These are phyloP conservation scores for slime mould (Dictyostelium discoideum) DNA, from an alignment of 78 protist genomes.

Conservation along the genomic window DNA sequence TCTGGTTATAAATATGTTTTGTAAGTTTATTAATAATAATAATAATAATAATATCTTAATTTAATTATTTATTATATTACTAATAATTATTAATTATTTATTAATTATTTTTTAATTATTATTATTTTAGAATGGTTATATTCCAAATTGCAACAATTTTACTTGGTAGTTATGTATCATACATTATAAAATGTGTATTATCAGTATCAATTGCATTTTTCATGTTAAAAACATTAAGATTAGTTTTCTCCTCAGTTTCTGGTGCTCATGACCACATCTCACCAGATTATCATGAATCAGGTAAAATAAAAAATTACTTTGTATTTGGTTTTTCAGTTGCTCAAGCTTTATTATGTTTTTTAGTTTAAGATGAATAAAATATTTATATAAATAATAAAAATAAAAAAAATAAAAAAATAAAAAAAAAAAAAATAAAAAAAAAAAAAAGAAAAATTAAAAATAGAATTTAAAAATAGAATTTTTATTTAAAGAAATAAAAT, in stretches of 20 bases:
- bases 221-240: slow-evolving; percentile 50
- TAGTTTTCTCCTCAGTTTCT: slow-evolving; percentile 23
- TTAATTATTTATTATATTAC: not conserved
- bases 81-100: not conserved
- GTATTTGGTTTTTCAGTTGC: slow-evolving; percentile 28
- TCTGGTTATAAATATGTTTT: slow-evolving; percentile 87
- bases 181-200: not conserved
- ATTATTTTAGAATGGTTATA: slow-evolving; percentile 21
- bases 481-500: not conserved
- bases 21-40: slow-evolving; percentile 9
- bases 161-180: slow-evolving; percentile 26
- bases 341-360: slow-evolving; percentile 39
- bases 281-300: not conserved
- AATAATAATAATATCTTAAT: too few relatives aligned
- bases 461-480: not conserved
- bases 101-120: not conserved
- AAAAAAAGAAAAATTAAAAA: too few relatives aligned
- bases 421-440: not conserved
- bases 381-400: not conserved
- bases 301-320: slow-evolving; percentile 48
- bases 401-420: not conserved
- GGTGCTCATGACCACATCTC: not conserved
- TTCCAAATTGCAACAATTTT: not conserved
- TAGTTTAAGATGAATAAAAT: not conserved
- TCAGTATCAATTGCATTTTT: slow-evolving; percentile 7